Base-by-base conservation (phyloP, 352 stramenopile genomes). In the Lagenidium sp. region DNA sequence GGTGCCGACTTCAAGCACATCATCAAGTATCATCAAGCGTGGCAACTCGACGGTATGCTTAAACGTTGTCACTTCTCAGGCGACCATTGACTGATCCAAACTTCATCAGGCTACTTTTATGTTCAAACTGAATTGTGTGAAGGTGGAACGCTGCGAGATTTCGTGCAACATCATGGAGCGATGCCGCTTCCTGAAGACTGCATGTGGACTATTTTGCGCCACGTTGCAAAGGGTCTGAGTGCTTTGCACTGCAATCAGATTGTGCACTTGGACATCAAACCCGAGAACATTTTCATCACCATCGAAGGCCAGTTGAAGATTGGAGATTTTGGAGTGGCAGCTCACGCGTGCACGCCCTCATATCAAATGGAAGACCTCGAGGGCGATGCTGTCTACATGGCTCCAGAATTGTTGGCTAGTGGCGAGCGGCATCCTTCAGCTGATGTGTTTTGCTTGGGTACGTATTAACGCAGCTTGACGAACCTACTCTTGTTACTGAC, bases 191-290 rank as follows among this genome's bases (percentile, higher is more conserved):
- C 74, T 1, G 78, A 93, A 46, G 47, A 64, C 2, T 61, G 62
- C 15, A 20, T 94, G 20, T 96, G 83, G 84, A 60, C 53, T 19
- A 80, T 96, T 15, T 36, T 93, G n/a, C 51, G 65, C 28, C 70
- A 95, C 29, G 49, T 93, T 39, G 60, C 69, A 20, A 55, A 58
- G 19, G 94, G 85, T 20, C 63, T 98, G 5, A 69, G 74, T 28
- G 79, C 95, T 16, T 79, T 98, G 6, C 89, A 97, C 61, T 73
- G 70, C 1, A 68, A 94, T 39, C 55, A 68, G 0, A 77, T 98
- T 24, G 85, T 98, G 16, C 95, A 98, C 51, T 68, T 97, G 36
- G 95, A 98, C 53, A 89, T 98, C 50, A 98, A 98, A 55, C 92
- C 94, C 11, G 89, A 93, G n/a, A 98, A 98, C 53, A 85, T 98